Evolutionary conservation across 768 basidiomycete species (phyloP).

Genomic region (Mycena galopus): DNA sequence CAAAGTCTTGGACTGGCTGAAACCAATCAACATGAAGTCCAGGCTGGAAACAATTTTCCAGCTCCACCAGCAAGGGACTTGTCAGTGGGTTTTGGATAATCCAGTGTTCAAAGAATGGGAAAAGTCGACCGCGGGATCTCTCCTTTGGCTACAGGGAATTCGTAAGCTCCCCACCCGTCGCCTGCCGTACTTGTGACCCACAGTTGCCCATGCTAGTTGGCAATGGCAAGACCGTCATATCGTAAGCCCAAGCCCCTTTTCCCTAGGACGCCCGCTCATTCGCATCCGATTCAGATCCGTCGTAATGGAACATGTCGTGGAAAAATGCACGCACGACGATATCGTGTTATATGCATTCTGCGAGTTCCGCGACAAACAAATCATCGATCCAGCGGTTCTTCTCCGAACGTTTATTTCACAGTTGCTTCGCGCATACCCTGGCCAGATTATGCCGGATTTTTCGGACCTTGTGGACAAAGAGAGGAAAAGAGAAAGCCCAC

Average conservation of each 20-base stretch:
- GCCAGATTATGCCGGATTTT: neutral
- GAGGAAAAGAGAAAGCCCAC: neutral
- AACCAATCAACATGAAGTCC: neutral
- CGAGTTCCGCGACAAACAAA: constrained; percentile 3
- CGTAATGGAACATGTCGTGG: neutral
- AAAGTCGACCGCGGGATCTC: neutral
- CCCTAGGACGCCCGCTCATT: neutral
- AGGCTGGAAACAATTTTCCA: neutral
- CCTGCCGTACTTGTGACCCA: neutral
- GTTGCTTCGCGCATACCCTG: neutral
- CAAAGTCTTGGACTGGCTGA: constrained; percentile 8
- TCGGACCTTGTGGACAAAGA: neutral
- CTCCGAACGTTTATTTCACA: constrained; percentile 1
- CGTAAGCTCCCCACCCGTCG: neutral
- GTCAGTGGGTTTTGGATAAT: neutral
- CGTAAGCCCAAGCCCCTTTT: neutral
- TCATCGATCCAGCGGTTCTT: neutral
- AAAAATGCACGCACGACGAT: neutral
- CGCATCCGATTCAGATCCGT: constrained; percentile 5
- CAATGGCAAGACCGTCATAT: constrained; percentile 15
- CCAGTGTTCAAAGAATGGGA: neutral
- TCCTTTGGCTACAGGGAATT: constrained; percentile 4
- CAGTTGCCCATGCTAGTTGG: neutral
- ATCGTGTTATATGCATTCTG: constrained; percentile 12
- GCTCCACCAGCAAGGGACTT: constrained; percentile 4